Evolutionary conservation across 2,329 filamentous ascomycete species (phyloP), one percentile per base, ranked within the genome.

Genomic region (Aspergillus sp.): DNA sequence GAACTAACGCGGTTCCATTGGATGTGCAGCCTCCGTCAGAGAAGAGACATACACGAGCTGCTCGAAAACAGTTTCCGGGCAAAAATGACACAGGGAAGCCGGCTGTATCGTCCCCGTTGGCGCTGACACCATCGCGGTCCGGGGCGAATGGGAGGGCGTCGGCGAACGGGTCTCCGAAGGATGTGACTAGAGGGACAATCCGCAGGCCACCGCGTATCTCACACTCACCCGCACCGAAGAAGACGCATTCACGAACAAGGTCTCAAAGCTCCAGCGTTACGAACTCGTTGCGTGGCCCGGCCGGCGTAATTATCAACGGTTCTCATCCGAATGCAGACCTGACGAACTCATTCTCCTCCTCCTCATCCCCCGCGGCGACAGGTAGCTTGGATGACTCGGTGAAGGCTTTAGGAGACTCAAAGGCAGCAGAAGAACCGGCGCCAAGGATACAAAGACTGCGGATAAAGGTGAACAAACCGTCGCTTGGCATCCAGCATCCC

Each of bases 391-490:
- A 47, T 14, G 37, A 46, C 3, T 13, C 13, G 5, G 33, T 37
- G n/a, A 36, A 24, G 26, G 30, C 19, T 2, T 11, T 29, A 7
- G 35, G 24, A 19, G 30, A 37, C 4, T 14, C 15, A 6, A 41
- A 35, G 14, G 33, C 44, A 26, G 34, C 37, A 7, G 40, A 48
- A n/a, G 49, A 41, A 26, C 35, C 43, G 22, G 36, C 40, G 4
- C 51, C 49, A 24, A 52, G 45, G 19, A 42, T 58, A 15, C 58
- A 57, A 15, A 49, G 58, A 31, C 35, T 64, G 29, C 54, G 64
- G 33, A 66, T 75, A 29, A 68, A 66, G 42, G 60, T 75, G 15
- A 66, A 65, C 39, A 68, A 67, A 45, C 69, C 69, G 12, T 60
- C 65, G 16, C 57, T 69, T 16, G 60, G 62, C 5, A 59, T 69